Evolutionary conservation across 139 green algal species (phyloP).

Genomic region (Chlamydomonas asymmetrica): DNA sequence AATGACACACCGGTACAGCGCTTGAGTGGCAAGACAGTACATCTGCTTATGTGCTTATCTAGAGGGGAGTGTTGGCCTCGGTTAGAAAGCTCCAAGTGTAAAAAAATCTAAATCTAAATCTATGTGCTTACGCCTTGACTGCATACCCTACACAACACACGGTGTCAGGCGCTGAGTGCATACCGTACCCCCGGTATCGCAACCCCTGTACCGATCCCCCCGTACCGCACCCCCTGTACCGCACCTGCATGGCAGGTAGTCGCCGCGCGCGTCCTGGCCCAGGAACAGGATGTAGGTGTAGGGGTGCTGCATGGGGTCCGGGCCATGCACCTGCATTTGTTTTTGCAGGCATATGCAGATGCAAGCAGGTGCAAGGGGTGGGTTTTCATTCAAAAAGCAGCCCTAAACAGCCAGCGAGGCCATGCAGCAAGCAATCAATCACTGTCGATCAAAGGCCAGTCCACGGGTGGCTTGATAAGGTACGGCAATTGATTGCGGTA

Average conservation of each 20-base stretch:
- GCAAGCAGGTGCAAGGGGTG: constrained; percentile 23
- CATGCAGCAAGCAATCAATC: not conserved
- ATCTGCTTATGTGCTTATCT: too few species aligned
- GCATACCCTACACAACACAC: too few species aligned
- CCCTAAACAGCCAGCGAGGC: constrained; percentile 32
- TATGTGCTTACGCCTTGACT: not conserved
- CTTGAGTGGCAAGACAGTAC: too few species aligned
- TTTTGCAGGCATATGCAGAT: too few species aligned
- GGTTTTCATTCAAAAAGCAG: too few species aligned
- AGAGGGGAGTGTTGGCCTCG: too few species aligned
- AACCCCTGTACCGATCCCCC: not conserved
- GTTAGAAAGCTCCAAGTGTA: not conserved
- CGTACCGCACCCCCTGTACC: not conserved
- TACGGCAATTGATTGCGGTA: too few species aligned
- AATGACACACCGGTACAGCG: too few species aligned
- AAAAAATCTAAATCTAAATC: not conserved
- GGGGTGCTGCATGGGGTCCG: constrained; percentile 63
- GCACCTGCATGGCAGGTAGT: constrained; percentile 72
- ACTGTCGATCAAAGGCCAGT: too few species aligned
- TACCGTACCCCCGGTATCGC: not conserved
- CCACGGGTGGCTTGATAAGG: too few species aligned
- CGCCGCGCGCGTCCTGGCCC: constrained; percentile 71
- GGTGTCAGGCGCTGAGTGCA: not conserved
- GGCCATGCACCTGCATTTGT: too few species aligned
- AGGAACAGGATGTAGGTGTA: constrained; percentile 82